Evolutionary conservation across 1,139 yeast genomes (phyloP).

Genomic region (Candida tetrigidarum): DNA sequence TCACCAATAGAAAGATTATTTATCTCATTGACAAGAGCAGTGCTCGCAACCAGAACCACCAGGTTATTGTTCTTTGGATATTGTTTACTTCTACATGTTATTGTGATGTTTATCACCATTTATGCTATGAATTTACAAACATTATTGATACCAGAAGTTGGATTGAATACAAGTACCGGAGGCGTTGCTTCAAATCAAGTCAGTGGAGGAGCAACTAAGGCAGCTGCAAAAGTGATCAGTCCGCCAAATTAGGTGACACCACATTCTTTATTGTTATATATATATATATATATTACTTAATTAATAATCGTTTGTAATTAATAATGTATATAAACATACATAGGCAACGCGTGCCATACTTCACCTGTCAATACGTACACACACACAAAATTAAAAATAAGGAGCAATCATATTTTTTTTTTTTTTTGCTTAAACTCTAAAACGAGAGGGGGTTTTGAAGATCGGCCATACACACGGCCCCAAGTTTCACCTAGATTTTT

Average conservation of each 20-base stretch:
- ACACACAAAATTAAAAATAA: background rate
- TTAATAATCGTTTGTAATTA: background rate
- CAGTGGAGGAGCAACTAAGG: constrained; percentile 4
- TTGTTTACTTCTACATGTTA: constrained; percentile 73
- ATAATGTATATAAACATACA: background rate
- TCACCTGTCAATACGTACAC: no score
- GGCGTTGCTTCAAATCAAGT: constrained; percentile 26
- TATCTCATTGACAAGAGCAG: constrained; percentile 70
- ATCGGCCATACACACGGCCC: background rate
- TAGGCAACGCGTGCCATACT: background rate
- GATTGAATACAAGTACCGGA: constrained; percentile 51
- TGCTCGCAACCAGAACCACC: constrained; percentile 73
- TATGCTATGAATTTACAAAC: constrained; percentile 57
- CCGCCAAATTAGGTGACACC: constrained; percentile 1
- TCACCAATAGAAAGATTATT: constrained; percentile 83
- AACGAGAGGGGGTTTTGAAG: no score
- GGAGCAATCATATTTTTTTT: background rate
- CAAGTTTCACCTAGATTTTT: background rate
- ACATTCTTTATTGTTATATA: no score
- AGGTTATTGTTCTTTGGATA: constrained; percentile 76
- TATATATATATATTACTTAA: background rate
- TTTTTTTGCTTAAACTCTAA: background rate
- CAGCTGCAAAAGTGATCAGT: background rate
- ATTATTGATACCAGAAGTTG: constrained; percentile 53
- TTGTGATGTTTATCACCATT: constrained; percentile 69